These are phyloP conservation scores for Podaxis sp. DNA, from an alignment of 768 basidiomycete genomes.

Conservation along the genomic window DNA sequence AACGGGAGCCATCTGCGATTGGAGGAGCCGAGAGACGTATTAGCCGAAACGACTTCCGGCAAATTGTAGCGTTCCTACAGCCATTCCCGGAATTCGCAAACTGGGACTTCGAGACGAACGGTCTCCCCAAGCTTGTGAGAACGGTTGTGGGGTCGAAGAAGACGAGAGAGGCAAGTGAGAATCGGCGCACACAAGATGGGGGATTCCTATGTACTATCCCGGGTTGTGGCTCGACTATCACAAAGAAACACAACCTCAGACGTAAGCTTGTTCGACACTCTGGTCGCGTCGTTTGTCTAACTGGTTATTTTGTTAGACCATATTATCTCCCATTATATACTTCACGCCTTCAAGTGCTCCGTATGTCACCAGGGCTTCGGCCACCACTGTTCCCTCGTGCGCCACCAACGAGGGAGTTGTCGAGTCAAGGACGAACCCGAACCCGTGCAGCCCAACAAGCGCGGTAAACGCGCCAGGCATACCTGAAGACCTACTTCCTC, in stretches of 20 bases:
- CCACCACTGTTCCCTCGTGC: not conserved
- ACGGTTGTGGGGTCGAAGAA: slow-evolving; percentile 1
- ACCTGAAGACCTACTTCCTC: not conserved
- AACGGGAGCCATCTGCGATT: not conserved
- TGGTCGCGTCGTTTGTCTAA: not conserved
- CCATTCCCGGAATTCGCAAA: not conserved
- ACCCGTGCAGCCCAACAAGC: not conserved
- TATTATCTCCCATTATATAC: not conserved
- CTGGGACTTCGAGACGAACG: not conserved
- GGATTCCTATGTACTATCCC: not conserved
- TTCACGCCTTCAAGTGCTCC: not conserved
- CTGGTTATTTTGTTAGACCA: not conserved
- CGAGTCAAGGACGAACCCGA: not conserved
- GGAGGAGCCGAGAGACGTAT: not conserved
- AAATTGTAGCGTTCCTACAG: not conserved
- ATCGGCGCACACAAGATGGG: not conserved
- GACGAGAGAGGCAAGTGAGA: slow-evolving; percentile 2
- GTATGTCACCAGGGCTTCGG: not conserved
- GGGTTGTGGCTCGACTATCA: slow-evolving; percentile 5
- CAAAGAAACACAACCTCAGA: slow-evolving; percentile 6
- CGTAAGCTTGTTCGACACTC: not conserved
- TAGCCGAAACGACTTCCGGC: not conserved
- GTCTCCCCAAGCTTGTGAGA: not conserved
- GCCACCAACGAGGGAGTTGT: not conserved
- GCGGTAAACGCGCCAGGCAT: not conserved